Conservation (phyloP, 2,329 filamentous ascomycete genomes). For the Lachnellula suecica region DNA sequence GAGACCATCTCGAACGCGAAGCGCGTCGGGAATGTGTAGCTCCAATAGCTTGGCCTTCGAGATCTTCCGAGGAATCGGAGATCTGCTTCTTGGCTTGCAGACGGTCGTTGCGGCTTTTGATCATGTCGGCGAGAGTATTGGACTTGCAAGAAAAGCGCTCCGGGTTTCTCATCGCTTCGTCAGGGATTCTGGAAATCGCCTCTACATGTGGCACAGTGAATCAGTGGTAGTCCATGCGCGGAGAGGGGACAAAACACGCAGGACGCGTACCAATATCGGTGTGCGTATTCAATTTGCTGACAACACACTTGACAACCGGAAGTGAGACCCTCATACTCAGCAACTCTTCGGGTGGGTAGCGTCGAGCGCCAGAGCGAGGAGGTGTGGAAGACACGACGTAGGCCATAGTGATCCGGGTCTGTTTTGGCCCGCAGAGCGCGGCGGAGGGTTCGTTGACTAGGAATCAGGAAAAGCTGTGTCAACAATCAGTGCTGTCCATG, state of each 20-base stretch:
- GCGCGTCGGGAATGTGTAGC: conserved; percentile 9
- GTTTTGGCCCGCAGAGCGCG: too few relatives aligned
- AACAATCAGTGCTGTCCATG: conserved; percentile 5
- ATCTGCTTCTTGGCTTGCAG: conserved; percentile 9
- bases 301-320: conserved; percentile 19
- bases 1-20: conserved; percentile 25
- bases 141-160: conserved; percentile 22
- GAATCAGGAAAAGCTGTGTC: background rate
- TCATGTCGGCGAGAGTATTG: conserved; percentile 19
- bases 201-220: background rate
- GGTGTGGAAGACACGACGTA: background rate
- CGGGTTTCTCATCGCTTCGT: conserved; percentile 23
- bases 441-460: background rate
- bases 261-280: conserved; percentile 25
- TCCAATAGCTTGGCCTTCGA: conserved; percentile 9
- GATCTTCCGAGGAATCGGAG: conserved; percentile 22
- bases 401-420: conserved; percentile 1
- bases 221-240: background rate
- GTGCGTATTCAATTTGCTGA: conserved; percentile 28
- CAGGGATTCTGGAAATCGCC: conserved; percentile 18
- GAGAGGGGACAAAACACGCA: too few relatives aligned
- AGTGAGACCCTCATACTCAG: conserved; percentile 26
- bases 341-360: conserved; percentile 28
- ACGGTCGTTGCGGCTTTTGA: conserved; percentile 13
- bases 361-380: conserved; percentile 3